Evolutionary conservation across 1,284 basidiomycete species (phyloP).

Genomic region (Papiliotrema nemorosa): DNA sequence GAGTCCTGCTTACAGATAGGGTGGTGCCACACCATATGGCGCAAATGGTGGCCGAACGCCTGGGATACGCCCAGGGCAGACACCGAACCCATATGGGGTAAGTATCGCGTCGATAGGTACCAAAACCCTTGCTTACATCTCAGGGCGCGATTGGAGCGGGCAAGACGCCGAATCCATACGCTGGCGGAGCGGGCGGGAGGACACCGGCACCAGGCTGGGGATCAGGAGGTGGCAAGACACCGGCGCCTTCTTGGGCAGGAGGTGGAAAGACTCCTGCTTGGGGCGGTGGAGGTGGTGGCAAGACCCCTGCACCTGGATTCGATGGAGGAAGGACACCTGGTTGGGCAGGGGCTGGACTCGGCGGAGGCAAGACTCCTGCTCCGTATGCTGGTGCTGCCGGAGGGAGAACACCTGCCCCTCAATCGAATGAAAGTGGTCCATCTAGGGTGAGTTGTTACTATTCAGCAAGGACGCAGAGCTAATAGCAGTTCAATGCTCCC

Average conservation of each 20-base stretch:
- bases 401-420: conserved; percentile 39
- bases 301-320: conserved; percentile 29
- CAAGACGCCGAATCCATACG: conserved; percentile 68
- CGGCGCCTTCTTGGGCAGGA: conserved; percentile 42
- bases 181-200: conserved; percentile 51
- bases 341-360: conserved; percentile 28
- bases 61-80: conserved; percentile 55
- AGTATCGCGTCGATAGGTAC: no score
- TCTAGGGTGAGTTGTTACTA: conserved; percentile 20
- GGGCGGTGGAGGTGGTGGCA: conserved; percentile 22
- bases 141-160: conserved; percentile 19
- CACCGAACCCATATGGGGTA: conserved; percentile 64
- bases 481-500: conserved; percentile 47
- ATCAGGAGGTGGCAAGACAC: conserved; percentile 17
- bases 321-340: conserved; percentile 46
- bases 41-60: conserved; percentile 29
- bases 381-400: conserved; percentile 49
- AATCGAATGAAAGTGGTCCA: conserved; percentile 32
- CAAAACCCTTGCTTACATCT: no score
- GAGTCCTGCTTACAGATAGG: conserved; percentile 16
- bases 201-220: conserved; percentile 58
- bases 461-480: background rate
- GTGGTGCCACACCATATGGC: conserved; percentile 27
- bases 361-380: conserved; percentile 57
- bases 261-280: conserved; percentile 23